A percentile compares a stretch with the other conserved stretches of the same genome.
Conservation (phyloP, 2,329 filamentous ascomycete species). For the Cladophialophora exuberans region DNA sequence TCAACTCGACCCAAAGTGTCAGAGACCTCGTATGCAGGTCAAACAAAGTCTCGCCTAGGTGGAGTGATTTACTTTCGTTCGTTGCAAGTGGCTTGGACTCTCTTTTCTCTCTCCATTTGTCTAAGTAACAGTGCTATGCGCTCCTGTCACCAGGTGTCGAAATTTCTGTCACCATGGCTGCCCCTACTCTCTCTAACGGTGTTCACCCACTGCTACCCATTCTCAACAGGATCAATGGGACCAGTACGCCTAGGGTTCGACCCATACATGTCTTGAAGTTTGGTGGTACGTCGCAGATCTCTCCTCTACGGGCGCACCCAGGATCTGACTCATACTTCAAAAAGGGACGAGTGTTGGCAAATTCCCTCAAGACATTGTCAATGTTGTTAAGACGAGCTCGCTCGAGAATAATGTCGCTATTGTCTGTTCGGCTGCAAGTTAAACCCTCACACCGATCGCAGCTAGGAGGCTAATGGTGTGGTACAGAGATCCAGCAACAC, state of each 20-base stretch:
- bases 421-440: slow-evolving; percentile 76
- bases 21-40: slow-evolving; percentile 1
- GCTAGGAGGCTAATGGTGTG: background rate
- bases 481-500: slow-evolving; percentile 77
- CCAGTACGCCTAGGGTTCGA: slow-evolving; percentile 13
- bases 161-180: slow-evolving; percentile 19
- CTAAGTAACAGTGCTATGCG: slow-evolving; percentile 14
- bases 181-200: slow-evolving; percentile 31
- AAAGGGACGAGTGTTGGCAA: slow-evolving; percentile 92
- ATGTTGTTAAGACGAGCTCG: slow-evolving; percentile 70
- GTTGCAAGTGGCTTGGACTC: background rate
- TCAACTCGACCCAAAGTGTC: background rate
- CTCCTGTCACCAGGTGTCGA: background rate
- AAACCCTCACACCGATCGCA: background rate
- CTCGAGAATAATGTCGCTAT: slow-evolving; percentile 77
- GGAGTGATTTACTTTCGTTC: slow-evolving; percentile 9
- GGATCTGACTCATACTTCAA: slow-evolving; percentile 15
- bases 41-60: background rate
- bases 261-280: slow-evolving; percentile 30
- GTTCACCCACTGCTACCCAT: slow-evolving; percentile 19
- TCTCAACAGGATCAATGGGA: slow-evolving; percentile 19
- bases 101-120: slow-evolving; percentile 4
- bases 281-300: slow-evolving; percentile 22
- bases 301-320: background rate
- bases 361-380: slow-evolving; percentile 76